Evolutionary conservation across 768 basidiomycete species (phyloP).

Genomic region (Macrolepiota fuliginosa): DNA sequence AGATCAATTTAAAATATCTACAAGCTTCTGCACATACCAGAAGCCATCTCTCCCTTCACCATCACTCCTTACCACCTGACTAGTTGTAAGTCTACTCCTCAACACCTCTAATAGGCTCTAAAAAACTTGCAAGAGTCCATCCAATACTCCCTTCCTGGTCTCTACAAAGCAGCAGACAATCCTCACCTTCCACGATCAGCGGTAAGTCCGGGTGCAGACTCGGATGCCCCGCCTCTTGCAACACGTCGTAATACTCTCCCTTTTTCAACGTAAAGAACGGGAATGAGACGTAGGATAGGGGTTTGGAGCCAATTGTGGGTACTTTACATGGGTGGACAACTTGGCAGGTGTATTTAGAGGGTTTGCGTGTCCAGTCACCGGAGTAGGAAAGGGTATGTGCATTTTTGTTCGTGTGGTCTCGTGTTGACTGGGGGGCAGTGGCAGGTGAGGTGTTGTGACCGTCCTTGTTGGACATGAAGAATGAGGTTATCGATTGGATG

Average conservation of each 20-base stretch:
- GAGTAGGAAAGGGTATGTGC: conserved; percentile 27
- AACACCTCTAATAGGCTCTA: conserved; percentile 50
- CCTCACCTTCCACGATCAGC: conserved; percentile 75
- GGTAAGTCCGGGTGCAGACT: conserved; percentile 71
- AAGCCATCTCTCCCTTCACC: background rate
- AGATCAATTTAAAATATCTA: too few species aligned
- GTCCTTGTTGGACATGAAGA: too few species aligned
- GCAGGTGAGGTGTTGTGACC: conserved; percentile 2
- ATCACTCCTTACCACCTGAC: background rate
- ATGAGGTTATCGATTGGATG: too few species aligned
- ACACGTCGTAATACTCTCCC: conserved; percentile 62
- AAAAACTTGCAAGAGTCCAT: conserved; percentile 82
- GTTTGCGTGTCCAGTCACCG: conserved; percentile 44
- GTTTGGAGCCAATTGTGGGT: conserved; percentile 47
- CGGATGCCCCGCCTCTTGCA: conserved; percentile 79
- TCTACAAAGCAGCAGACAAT: conserved; percentile 74
- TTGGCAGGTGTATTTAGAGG: conserved; percentile 61
- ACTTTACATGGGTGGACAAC: conserved; percentile 71
- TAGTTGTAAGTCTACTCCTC: background rate
- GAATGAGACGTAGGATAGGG: conserved; percentile 53
- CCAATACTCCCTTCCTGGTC: conserved; percentile 56
- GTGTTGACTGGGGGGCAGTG: conserved; percentile 13
- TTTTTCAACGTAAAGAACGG: conserved; percentile 72
- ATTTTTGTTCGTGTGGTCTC: background rate
- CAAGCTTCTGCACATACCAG: background rate